Conservation (phyloP, 805 yeast genomes). For the Saturnispora sekii region DNA sequence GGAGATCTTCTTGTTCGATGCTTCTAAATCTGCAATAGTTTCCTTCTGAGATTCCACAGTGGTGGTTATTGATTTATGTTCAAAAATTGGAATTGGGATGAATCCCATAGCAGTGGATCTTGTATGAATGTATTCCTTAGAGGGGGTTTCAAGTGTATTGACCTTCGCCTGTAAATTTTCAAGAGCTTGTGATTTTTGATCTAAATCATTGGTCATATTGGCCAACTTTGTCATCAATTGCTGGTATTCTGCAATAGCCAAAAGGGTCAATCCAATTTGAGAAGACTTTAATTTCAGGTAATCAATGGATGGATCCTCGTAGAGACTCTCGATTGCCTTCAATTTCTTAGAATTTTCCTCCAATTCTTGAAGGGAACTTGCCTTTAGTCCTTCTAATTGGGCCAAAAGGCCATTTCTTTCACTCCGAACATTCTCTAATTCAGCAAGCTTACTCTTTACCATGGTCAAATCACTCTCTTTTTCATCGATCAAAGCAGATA, state of each 20-base stretch:
- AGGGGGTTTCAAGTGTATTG: slow-evolving; percentile 16
- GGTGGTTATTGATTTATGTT: slow-evolving; percentile 7
- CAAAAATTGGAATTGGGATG: slow-evolving; percentile 15
- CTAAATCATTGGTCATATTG: not conserved
- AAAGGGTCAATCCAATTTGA: not conserved
- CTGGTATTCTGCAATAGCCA: slow-evolving; percentile 3
- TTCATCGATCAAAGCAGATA: not conserved
- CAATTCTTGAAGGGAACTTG: slow-evolving; percentile 1
- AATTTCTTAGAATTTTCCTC: not conserved
- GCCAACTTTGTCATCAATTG: not conserved
- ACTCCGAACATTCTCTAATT: not conserved
- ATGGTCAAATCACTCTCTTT: not conserved
- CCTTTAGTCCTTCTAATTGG: not conserved
- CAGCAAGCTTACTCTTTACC: not conserved
- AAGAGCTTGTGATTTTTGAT: slow-evolving; percentile 6
- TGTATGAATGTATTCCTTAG: slow-evolving; percentile 20
- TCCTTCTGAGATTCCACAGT: slow-evolving; percentile 1
- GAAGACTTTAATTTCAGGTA: slow-evolving; percentile 7
- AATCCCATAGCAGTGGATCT: slow-evolving; percentile 13
- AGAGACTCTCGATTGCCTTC: slow-evolving; percentile 1
- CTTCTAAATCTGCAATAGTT: not conserved
- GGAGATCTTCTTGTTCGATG: not conserved
- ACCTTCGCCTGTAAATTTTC: slow-evolving; percentile 4
- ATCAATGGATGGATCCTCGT: slow-evolving; percentile 11
- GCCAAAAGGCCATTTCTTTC: not conserved